A percentile compares a stretch with the other conserved stretches of the same genome.
Conservation (phyloP, 2,329 filamentous ascomycete genomes). For the Ascochyta lentis region DNA sequence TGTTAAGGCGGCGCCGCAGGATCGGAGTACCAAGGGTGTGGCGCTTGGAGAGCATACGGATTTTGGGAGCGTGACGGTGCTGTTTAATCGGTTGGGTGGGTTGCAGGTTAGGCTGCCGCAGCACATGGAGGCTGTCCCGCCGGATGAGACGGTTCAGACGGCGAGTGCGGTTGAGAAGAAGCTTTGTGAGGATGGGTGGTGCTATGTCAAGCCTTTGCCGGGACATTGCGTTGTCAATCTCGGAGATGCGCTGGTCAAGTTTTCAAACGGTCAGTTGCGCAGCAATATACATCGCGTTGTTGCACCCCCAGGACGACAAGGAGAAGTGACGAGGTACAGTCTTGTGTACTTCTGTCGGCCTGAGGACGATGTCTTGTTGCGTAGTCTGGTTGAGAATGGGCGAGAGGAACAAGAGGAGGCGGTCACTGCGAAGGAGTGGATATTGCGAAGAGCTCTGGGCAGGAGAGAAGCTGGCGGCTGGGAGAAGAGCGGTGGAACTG, state of each 20-base stretch:
- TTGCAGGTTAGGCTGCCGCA: constrained; percentile 60
- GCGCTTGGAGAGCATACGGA: constrained; percentile 63
- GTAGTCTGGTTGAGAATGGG: constrained; percentile 37
- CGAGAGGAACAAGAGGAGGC: constrained; percentile 35
- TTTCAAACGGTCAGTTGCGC: constrained; percentile 51
- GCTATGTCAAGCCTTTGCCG: constrained; percentile 60
- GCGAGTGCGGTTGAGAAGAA: constrained; percentile 13
- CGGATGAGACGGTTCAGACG: not conserved
- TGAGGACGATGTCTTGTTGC: constrained; percentile 41
- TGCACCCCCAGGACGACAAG: constrained; percentile 56
- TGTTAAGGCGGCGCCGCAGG: constrained; percentile 57
- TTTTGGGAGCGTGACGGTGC: constrained; percentile 62
- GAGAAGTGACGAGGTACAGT: constrained; percentile 52
- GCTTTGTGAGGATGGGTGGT: constrained; percentile 52
- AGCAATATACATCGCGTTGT: constrained; percentile 59
- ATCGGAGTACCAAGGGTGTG: constrained; percentile 25
- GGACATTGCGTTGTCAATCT: constrained; percentile 58
- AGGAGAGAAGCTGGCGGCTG: constrained; percentile 41
- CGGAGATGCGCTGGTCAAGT: constrained; percentile 57
- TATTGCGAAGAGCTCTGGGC: constrained; percentile 50
- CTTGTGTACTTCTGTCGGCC: constrained; percentile 63
- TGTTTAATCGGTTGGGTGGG: constrained; percentile 64
- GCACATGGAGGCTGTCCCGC: constrained; percentile 19
- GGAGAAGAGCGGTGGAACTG: constrained; percentile 45
- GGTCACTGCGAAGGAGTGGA: constrained; percentile 53